Evolutionary conservation across 2,329 filamentous ascomycete species (phyloP), one percentile per base, ranked within the genome.

Genomic region (Coniella lustricola): DNA sequence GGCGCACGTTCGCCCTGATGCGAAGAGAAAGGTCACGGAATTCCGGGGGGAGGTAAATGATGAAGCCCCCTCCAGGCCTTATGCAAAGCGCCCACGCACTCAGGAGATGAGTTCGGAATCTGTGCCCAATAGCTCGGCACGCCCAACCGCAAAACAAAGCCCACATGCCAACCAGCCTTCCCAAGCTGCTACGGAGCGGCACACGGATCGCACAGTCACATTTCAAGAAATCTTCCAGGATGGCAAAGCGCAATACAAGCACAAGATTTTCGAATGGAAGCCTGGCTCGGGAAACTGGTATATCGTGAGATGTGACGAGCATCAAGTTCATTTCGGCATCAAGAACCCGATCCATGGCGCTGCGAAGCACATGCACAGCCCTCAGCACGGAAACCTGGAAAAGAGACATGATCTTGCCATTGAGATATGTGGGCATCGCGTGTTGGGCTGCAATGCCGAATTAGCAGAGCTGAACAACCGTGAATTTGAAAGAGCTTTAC

Each of bases 231-330:
- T 70, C 2, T 68, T 54, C 48, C 57, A 63, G 42, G 45, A 60
- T 32, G 64, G 64, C 16, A 55, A 61, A 8, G 59, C 66, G 3
- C 38, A 59, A 40, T 57, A 62, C 52, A 65, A 66, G 25, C 64
- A 67, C 48, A 55, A 59, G 34, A 65, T 65, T 13, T 55, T 62
- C 5, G 56, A 67, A 50, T 66, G 57, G 48, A 62, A 63, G 2
- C 4, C 18, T 0, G 48, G 48, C 10, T 60, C 56, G 7, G 49
- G 53, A 1, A 48, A 59, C 4, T 70, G 59, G 54, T 71, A 67
- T 46, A 67, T 71, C 5, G 48, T 69, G 2, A 65, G 62, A 45
- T 71, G 68, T 55, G 64, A 68, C 31, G 59, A 67, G 44, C 67
- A 71, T 16, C 45, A 48, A 20, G 56, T 67, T 7, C 64, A 66